A percentile compares a stretch with the other conserved stretches of the same genome.
phyloP scores from a whole-genome alignment of 2,329 filamentous ascomycete genomes.

The Scedosporium apiospermum region DNA sequence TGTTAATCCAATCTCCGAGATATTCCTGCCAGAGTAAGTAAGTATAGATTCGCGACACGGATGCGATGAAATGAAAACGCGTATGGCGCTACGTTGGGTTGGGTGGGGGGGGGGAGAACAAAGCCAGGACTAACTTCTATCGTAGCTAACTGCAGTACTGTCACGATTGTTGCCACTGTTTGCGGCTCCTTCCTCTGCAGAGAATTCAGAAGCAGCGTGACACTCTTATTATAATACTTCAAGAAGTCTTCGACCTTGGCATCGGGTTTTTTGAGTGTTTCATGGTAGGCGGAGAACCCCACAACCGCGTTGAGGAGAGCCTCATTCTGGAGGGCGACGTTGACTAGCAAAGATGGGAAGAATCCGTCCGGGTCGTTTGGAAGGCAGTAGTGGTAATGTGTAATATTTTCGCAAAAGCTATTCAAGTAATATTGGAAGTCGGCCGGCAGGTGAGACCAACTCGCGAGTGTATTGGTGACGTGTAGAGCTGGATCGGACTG shows the following conservation, averaged over 20 bases:
- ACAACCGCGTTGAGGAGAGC: constrained; percentile 78
- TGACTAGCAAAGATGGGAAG: constrained; percentile 60
- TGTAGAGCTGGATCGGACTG: constrained; percentile 9
- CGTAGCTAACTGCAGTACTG: constrained; percentile 83
- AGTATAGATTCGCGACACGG: constrained; percentile 7
- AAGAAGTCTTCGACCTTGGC: constrained; percentile 76
- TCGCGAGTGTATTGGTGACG: constrained; percentile 17
- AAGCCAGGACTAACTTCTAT: constrained; percentile 62
- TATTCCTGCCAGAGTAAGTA: constrained; percentile 58
- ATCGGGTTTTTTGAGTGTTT: constrained; percentile 58
- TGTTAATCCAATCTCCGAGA: constrained; percentile 88
- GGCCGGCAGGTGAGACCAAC: constrained; percentile 50
- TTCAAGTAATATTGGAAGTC: constrained; percentile 71
- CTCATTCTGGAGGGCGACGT: constrained; percentile 63
- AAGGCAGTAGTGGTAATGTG: constrained; percentile 73
- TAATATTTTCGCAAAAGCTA: constrained; percentile 71
- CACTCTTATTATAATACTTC: constrained; percentile 81
- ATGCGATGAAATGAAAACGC: background rate
- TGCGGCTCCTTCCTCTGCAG: constrained; percentile 63
- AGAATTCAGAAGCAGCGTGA: constrained; percentile 63
- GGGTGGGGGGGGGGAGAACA: background rate
- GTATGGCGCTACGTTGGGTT: background rate
- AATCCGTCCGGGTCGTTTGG: constrained; percentile 64
- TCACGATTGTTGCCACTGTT: constrained; percentile 66
- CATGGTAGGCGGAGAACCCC: constrained; percentile 82